These are phyloP conservation scores for Escallonia rubra DNA, from an alignment of 129 eudicot genomes.

Conservation along the genomic window DNA sequence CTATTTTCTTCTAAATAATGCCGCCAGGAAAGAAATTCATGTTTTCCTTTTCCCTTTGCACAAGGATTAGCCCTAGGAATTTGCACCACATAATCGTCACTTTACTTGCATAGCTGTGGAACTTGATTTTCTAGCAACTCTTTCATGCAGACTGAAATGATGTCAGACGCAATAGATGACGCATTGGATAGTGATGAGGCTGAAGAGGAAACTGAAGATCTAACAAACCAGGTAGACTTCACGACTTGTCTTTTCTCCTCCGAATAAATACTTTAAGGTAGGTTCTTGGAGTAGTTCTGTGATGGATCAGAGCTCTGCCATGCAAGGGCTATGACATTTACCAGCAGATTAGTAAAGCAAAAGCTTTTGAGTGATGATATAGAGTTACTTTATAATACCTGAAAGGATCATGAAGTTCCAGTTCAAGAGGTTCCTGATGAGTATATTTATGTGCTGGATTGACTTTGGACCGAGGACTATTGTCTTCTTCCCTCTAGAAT, in stretches of 20 bases:
- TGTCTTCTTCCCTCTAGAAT: background rate
- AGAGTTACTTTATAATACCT: no score
- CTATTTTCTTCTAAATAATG: slow-evolving; percentile 7
- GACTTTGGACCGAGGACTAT: no score
- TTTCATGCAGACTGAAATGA: slow-evolving; percentile 85
- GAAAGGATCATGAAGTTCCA: no score
- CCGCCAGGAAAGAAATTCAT: background rate
- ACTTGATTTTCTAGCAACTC: background rate
- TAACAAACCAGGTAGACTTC: slow-evolving; percentile 77
- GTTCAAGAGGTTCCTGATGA: no score
- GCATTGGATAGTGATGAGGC: slow-evolving; percentile 93
- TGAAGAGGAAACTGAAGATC: slow-evolving; percentile 96
- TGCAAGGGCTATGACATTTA: background rate
- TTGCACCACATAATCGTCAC: background rate
- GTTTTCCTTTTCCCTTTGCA: background rate
- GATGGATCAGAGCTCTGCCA: background rate
- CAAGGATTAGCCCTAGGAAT: background rate
- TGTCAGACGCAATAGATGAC: slow-evolving; percentile 97
- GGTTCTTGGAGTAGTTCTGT: background rate
- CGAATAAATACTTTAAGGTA: no score
- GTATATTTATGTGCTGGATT: no score
- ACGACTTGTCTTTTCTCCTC: background rate
- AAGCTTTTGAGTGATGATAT: background rate
- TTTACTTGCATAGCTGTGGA: slow-evolving; percentile 3
- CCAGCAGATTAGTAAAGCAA: background rate